Base-by-base conservation (phyloP, 2,329 filamentous ascomycete genomes). In the Echinosphaeria canescens region DNA sequence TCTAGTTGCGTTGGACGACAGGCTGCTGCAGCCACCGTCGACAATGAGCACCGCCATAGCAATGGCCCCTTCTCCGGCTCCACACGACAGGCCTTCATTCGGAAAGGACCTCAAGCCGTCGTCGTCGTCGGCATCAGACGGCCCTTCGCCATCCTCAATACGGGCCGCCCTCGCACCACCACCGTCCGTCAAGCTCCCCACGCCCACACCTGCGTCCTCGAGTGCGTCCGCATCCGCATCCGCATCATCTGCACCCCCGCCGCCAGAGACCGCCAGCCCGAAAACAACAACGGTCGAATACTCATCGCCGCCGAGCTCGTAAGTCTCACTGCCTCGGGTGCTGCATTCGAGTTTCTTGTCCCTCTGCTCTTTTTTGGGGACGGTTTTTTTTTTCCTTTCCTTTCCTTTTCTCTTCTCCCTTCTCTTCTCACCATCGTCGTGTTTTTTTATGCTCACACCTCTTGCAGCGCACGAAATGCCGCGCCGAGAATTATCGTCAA, bases 401-500 rank as follows among this genome's bases (percentile, higher is more conserved):
- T n/a, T n/a, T n/a, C n/a, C n/a, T n/a, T n/a, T n/a, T n/a, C n/a
- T n/a, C n/a, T n/a, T n/a, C n/a, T n/a, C n/a, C n/a, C n/a, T n/a
- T n/a, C n/a, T n/a, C n/a, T n/a, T n/a, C n/a, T n/a, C n/a, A n/a
- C n/a, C n/a, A n/a, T n/a, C n/a, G n/a, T n/a, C n/a, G n/a, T n/a
- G n/a, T n/a, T n/a, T n/a, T n/a, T n/a, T n/a, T n/a, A n/a, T n/a
- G n/a, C n/a, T n/a, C n/a, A n/a, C n/a, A n/a, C n/a, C n/a, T n/a
- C n/a, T n/a, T n/a, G n/a, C n/a, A n/a, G n/a, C n/a, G n/a, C n/a
- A n/a, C n/a, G n/a, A n/a, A n/a, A n/a, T n/a, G n/a, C n/a, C n/a
- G n/a, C n/a, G n/a, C 79, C 22, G 10, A 84, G 80, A 53, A 90
- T 93, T 34, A 64, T 91, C 35, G 84, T 98, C 31, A 95, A 95